Evolutionary conservation across 495 filamentous ascomycete genomes (phyloP), one percentile per base, ranked within the genome.

Genomic region (Aspergillus haitiensis): DNA sequence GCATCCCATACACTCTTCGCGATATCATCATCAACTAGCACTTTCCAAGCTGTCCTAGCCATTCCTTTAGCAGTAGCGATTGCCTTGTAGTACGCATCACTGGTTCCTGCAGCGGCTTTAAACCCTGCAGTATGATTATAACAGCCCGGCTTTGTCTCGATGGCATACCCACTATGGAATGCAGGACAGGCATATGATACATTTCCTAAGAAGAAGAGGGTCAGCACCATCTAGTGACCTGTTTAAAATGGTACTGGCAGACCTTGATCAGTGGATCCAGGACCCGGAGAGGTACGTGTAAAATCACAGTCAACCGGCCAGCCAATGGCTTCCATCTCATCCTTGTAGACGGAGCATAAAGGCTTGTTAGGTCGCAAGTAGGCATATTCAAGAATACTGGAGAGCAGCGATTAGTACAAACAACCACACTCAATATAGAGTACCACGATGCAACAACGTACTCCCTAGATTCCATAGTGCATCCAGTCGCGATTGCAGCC

Each of bases 21-120:
- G 2, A 46, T 3, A 13, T 40, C 9, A 8, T 54, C 52, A 54
- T 54, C 52, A 18, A 37, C 33, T n/a, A 54, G 27, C 13, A 54
- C 37, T 33, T 63, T 21, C 56, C 56, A 58, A 12, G 45, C 56
- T 4, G 36, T 16, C 21, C 65, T 27, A 27, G 56, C 56, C 56
- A 58, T 33, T 10, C 44, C 45, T 36, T 58, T 58, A 8, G n/a
- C 56, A 7, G 37, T 33, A 3, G 36, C 46, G 13, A 58, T 51
- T 0, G 42, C 31, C 36, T 50, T 18, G 33, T 40, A 12, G 16
- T 58, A 47, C 6, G 56, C 56, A 16, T 58, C 46, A n/a, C 40
- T 33, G 3, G 52, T 54, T 0, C 52, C 52, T 7, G 52, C 52
- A 6, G 18, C 33, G 7, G 33, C 52, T 6, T 34, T 54, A 35